Conservation (phyloP, 2,329 filamentous ascomycete genomes). For the Biscogniauxia sp. region DNA sequence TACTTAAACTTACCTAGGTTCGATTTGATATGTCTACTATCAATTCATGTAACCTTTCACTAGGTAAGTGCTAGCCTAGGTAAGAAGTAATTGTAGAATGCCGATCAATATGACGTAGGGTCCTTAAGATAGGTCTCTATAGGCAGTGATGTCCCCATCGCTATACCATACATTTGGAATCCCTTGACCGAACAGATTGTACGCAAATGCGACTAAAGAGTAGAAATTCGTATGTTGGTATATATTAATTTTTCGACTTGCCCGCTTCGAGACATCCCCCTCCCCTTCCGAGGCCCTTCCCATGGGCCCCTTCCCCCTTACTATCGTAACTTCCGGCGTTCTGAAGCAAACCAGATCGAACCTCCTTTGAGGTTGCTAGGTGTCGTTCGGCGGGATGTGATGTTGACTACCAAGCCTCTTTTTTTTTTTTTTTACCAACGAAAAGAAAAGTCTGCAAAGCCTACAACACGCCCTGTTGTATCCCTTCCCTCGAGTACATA, state of each 20-base stretch:
- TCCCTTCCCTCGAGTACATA: conserved; percentile 9
- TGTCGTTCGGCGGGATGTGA: neutral
- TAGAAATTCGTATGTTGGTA: conserved; percentile 12
- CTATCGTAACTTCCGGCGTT: neutral
- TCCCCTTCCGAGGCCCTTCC: neutral
- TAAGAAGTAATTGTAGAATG: neutral
- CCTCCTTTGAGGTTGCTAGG: neutral
- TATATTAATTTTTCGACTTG: conserved; percentile 17
- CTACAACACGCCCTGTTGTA: conserved; percentile 4
- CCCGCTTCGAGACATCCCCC: neutral
- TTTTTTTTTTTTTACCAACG: conserved; percentile 6
- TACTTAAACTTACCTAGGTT: too few relatives aligned
- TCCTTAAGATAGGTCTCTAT: neutral
- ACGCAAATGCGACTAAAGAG: neutral
- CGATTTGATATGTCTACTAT: too few relatives aligned
- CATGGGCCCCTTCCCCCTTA: too few relatives aligned
- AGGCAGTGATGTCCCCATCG: too few relatives aligned
- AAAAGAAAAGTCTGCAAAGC: conserved; percentile 16
- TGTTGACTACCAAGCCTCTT: neutral
- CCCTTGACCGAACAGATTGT: neutral
- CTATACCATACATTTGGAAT: too few relatives aligned
- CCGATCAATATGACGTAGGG: neutral
- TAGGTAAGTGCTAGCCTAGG: too few relatives aligned
- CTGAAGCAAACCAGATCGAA: neutral
- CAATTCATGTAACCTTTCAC: too few relatives aligned